These are phyloP conservation scores for Blastobotrys elegans DNA, from an alignment of 1,139 yeast genomes.

Conservation along the genomic window DNA sequence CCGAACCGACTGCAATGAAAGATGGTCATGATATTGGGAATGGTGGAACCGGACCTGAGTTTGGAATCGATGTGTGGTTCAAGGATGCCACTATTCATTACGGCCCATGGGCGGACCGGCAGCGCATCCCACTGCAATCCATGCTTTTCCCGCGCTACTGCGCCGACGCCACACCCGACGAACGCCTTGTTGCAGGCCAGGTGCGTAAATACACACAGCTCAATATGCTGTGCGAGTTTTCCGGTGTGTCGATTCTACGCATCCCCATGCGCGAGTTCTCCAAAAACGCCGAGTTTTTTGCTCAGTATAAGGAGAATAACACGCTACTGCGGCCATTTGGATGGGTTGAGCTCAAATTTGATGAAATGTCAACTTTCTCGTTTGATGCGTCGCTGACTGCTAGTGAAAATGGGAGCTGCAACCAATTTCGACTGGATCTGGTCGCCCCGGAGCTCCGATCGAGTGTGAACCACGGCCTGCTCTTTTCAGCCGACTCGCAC, in stretches of 20 bases:
- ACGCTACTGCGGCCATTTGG: conserved; percentile 65
- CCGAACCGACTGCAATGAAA: conserved; percentile 22
- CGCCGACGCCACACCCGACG: conserved; percentile 50
- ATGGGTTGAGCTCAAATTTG: conserved; percentile 76
- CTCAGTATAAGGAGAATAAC: conserved; percentile 33
- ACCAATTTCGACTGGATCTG: conserved; percentile 47
- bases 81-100: conserved; percentile 67
- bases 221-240: conserved; percentile 46
- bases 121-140: conserved; percentile 59
- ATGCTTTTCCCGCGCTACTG: conserved; percentile 66
- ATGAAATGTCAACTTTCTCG: conserved; percentile 47
- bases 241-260: conserved; percentile 64
- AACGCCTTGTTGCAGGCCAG: conserved; percentile 44
- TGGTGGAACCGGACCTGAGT: conserved; percentile 52
- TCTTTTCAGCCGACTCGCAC: conserved; percentile 62
- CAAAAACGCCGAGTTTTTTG: conserved; percentile 50
- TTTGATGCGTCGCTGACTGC: conserved; percentile 51
- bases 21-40: conserved; percentile 51
- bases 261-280: conserved; percentile 82
- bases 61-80: conserved; percentile 58
- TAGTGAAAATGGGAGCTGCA: conserved; percentile 54
- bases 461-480: conserved; percentile 82
- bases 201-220: conserved; percentile 54
- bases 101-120: conserved; percentile 96
- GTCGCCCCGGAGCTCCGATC: conserved; percentile 62